These are phyloP conservation scores for Aaosphaeria pasadenensis DNA, from an alignment of 2,329 filamentous ascomycete genomes.

Conservation along the genomic window DNA sequence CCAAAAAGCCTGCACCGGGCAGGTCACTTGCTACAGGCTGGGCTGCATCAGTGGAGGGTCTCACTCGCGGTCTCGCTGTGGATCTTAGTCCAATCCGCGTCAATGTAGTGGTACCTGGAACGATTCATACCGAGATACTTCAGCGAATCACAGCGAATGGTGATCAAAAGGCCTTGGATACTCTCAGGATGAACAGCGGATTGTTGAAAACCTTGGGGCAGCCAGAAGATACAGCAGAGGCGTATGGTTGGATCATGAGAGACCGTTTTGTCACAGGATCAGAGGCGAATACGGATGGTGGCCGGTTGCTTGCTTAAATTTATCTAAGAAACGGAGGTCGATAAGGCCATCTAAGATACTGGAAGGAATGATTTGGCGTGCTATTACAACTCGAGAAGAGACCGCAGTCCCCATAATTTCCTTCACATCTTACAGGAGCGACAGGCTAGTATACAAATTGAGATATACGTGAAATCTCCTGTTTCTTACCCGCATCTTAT, in stretches of 20 bases:
- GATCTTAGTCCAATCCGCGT: slow-evolving; percentile 63
- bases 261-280: slow-evolving; percentile 40
- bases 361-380: no score
- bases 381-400: no score
- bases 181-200: slow-evolving; percentile 4
- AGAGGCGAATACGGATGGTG: slow-evolving; percentile 32
- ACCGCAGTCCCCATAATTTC: no score
- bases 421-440: no score
- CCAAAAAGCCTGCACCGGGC: slow-evolving; percentile 50
- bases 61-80: slow-evolving; percentile 57
- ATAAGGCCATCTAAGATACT: no score
- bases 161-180: slow-evolving; percentile 10
- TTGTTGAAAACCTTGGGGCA: slow-evolving; percentile 11
- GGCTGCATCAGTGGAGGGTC: slow-evolving; percentile 51
- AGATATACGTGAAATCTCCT: no score
- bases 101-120: slow-evolving; percentile 59
- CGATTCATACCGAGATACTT: slow-evolving; percentile 42
- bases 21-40: slow-evolving; percentile 52
- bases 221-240: slow-evolving; percentile 42
- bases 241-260: slow-evolving; percentile 45
- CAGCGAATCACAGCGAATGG: no score
- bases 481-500: no score
- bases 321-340: no score
- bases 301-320: neutral
- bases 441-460: no score